These are phyloP conservation scores for Puccinia polysora DNA, from an alignment of 1,284 basidiomycete species.

Conservation along the genomic window DNA sequence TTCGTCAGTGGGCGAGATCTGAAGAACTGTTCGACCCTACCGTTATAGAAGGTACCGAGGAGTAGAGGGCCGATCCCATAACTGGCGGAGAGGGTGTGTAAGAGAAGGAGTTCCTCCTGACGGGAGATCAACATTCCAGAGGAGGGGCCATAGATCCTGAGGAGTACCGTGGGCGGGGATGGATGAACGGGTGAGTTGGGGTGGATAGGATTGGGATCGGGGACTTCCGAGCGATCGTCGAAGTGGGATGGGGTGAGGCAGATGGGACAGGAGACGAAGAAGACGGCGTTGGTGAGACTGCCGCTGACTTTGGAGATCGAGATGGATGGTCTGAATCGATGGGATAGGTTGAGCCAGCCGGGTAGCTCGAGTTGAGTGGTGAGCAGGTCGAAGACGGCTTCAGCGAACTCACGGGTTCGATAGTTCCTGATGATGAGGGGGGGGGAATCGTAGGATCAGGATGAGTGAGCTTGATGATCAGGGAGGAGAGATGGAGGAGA, in stretches of 20 bases:
- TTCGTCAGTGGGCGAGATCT: slow-evolving; percentile 73
- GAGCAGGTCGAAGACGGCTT: slow-evolving; percentile 19
- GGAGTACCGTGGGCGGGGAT: slow-evolving; percentile 65
- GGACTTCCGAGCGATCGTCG: slow-evolving; percentile 46
- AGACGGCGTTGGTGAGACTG: slow-evolving; percentile 86
- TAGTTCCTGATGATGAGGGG: slow-evolving; percentile 20
- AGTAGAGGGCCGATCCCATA: slow-evolving; percentile 85
- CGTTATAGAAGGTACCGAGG: slow-evolving; percentile 88
- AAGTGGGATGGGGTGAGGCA: neutral
- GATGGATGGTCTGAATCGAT: slow-evolving; percentile 24
- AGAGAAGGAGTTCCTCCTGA: slow-evolving; percentile 71
- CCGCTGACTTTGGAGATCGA: slow-evolving; percentile 58
- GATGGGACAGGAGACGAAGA: slow-evolving; percentile 70
- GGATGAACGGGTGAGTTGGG: slow-evolving; percentile 9
- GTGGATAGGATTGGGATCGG: slow-evolving; percentile 48
- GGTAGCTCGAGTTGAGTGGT: slow-evolving; percentile 10
- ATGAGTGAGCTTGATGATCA: neutral
- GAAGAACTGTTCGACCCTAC: slow-evolving; percentile 87
- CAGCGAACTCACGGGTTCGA: slow-evolving; percentile 18
- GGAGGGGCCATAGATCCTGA: slow-evolving; percentile 83
- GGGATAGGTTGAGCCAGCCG: slow-evolving; percentile 25
- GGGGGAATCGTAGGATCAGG: neutral
- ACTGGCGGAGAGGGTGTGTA: slow-evolving; percentile 76
- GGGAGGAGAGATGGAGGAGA: neutral
- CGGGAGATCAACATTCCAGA: slow-evolving; percentile 79